A percentile compares a stretch with the other conserved stretches of the same genome.
These are phyloP conservation scores for Peronospora farinosa DNA, from an alignment of 352 stramenopile genomes.

Conservation along the genomic window DNA sequence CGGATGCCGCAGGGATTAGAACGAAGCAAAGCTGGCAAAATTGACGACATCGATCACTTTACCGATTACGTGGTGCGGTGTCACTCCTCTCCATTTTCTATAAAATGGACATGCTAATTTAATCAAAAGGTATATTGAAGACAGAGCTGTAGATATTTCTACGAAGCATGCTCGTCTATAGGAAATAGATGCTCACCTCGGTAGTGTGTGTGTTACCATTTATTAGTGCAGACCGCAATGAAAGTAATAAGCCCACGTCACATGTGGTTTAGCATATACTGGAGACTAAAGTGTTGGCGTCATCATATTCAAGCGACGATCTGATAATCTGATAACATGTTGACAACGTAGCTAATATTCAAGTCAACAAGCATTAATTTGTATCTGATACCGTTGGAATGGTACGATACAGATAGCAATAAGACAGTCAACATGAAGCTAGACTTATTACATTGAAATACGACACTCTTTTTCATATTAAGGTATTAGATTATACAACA, in stretches of 20 bases:
- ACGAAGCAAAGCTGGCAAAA: constrained; percentile 42
- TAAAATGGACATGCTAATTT: constrained; percentile 51
- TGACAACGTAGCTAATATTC: constrained; percentile 27
- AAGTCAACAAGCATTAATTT: constrained; percentile 1
- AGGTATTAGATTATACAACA: constrained; percentile 5
- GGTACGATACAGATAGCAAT: too few species aligned
- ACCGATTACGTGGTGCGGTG: not conserved
- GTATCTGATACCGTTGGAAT: too few species aligned
- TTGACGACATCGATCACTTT: constrained; percentile 75
- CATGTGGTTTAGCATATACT: constrained; percentile 40
- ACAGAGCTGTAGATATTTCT: too few species aligned
- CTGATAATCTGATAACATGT: constrained; percentile 45
- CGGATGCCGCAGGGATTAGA: constrained; percentile 19
- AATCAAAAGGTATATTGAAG: constrained; percentile 31
- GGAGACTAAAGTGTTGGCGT: constrained; percentile 15
- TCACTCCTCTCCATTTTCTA: constrained; percentile 25
- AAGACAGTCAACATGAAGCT: too few species aligned
- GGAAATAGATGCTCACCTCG: constrained; percentile 25
- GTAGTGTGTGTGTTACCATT: constrained; percentile 18
- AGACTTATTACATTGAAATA: too few species aligned
- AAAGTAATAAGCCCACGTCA: constrained; percentile 38
- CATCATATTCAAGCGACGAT: constrained; percentile 31
- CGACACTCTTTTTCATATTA: too few species aligned
- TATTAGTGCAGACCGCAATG: constrained; percentile 22
- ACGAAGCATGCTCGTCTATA: too few species aligned